Conservation (phyloP, 2,329 filamentous ascomycete genomes). For the Penicillium hordei region DNA sequence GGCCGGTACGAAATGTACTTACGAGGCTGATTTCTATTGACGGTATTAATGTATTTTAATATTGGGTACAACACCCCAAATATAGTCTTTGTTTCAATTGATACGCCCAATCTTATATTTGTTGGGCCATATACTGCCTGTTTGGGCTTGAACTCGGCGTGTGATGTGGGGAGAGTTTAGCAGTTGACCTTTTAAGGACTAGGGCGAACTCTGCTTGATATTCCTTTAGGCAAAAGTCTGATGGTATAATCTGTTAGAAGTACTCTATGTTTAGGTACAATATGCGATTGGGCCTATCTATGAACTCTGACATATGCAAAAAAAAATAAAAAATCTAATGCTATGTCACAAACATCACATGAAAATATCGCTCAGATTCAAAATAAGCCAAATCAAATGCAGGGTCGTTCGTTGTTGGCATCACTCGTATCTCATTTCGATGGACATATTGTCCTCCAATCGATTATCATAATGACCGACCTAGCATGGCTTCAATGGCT, state of each 20-base stretch:
- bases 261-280: background rate
- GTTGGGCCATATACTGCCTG: background rate
- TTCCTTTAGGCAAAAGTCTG: background rate
- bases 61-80: background rate
- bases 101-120: background rate
- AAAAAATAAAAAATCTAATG: background rate
- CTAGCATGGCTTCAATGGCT: constrained; percentile 30
- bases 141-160: background rate
- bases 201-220: background rate
- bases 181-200: background rate
- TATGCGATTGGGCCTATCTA: background rate
- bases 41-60: background rate
- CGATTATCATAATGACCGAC: constrained; percentile 20
- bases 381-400: constrained; percentile 17
- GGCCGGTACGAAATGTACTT: background rate
- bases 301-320: background rate
- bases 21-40: background rate
- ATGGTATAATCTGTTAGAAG: background rate
- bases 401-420: background rate
- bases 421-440: constrained; percentile 25
- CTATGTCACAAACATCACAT: background rate
- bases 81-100: background rate
- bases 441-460: constrained; percentile 25
- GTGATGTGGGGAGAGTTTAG: constrained; percentile 3
- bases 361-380: background rate